These are phyloP conservation scores for Suhomyces emberorum DNA, from an alignment of 805 yeast species.

Conservation along the genomic window DNA sequence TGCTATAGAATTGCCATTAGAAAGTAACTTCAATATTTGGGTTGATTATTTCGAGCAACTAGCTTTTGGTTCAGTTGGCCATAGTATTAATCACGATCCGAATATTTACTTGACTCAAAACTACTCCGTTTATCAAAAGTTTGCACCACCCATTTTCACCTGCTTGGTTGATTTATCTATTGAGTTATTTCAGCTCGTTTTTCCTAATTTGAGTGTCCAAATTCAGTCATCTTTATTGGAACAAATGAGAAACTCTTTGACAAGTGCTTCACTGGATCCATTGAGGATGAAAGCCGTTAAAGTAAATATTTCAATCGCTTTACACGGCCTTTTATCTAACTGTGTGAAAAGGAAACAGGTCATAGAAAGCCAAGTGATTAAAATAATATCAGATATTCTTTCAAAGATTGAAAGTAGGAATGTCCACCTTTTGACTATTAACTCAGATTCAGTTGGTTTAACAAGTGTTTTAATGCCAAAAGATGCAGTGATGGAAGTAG, in stretches of 20 bases:
- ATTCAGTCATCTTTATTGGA: slow-evolving; percentile 89
- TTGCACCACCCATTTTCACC: slow-evolving; percentile 27
- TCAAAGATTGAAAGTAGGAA: slow-evolving; percentile 41
- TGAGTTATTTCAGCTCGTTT: slow-evolving; percentile 66
- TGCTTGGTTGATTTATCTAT: slow-evolving; percentile 71
- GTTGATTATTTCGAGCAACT: slow-evolving; percentile 27
- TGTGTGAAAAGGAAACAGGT: slow-evolving; percentile 15
- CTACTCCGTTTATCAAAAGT: slow-evolving; percentile 23
- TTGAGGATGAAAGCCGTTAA: slow-evolving; percentile 46
- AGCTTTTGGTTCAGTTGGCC: slow-evolving; percentile 19
- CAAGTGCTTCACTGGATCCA: slow-evolving; percentile 34
- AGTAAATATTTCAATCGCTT: slow-evolving; percentile 61
- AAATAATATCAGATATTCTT: slow-evolving; percentile 49
- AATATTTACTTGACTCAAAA: slow-evolving; percentile 20
- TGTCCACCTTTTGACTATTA: slow-evolving; percentile 40
- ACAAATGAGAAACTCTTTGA: slow-evolving; percentile 55
- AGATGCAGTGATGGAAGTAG: slow-evolving; percentile 20
- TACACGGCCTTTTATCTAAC: slow-evolving; percentile 47
- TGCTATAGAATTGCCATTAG: slow-evolving; percentile 22
- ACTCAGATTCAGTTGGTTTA: slow-evolving; percentile 59
- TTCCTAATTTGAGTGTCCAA: slow-evolving; percentile 68
- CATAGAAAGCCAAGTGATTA: slow-evolving; percentile 35
- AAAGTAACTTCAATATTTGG: slow-evolving; percentile 26
- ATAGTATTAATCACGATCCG: slow-evolving; percentile 35
- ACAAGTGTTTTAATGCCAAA: slow-evolving; percentile 25